Evolutionary conservation across 495 filamentous ascomycete genomes (phyloP), one percentile per base, ranked within the genome.

Genomic region (Penicillium coffeae): DNA sequence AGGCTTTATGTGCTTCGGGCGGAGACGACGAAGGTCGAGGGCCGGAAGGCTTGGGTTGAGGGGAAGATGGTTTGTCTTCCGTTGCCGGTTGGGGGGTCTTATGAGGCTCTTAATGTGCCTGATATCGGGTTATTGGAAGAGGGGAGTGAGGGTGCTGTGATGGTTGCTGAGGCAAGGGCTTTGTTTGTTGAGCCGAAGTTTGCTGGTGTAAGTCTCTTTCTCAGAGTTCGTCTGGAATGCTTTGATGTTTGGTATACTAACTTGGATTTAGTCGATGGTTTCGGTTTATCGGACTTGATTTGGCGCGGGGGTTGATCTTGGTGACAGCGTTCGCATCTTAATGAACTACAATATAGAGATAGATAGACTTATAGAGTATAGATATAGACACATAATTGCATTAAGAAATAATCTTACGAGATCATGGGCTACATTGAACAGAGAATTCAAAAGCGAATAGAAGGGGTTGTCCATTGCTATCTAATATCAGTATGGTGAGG

Each of bases 121-220:
- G 56, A 62, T 52, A 35, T 21, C 18, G 51, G 40, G 14, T 32
- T 55, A 16, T 44, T 54, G 21, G 47, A 6, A 9, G 76, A 67
- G 46, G 73, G 72, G 38, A 73, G 72, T 45, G 74, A 83, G 49
- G 76, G 73, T 25, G 73, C 79, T 6, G 59, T 79, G 18, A 76
- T 89, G 52, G 73, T 92, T 43, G 84, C 80, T 21, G 86, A 90
- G 66, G 88, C 83, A 21, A 85, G 81, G 60, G 92, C 87, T 9
- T 74, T 97, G 54, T 96, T 94, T 67, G 75, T 97, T 45, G 89
- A 94, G 65, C 92, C 92, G 2, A 90, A 80, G 65, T 79, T 88
- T 63, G 89, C 88, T 14, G 78, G 83, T 84, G 63, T 65, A 77
- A 81, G 54, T 58, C 15, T 43, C 16, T 30, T 12, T 19, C 35